A percentile compares a stretch with the other conserved stretches of the same genome.
These are phyloP conservation scores for Chrysosporium keratinophilum DNA, from an alignment of 2,329 filamentous ascomycete species.

Conservation along the genomic window DNA sequence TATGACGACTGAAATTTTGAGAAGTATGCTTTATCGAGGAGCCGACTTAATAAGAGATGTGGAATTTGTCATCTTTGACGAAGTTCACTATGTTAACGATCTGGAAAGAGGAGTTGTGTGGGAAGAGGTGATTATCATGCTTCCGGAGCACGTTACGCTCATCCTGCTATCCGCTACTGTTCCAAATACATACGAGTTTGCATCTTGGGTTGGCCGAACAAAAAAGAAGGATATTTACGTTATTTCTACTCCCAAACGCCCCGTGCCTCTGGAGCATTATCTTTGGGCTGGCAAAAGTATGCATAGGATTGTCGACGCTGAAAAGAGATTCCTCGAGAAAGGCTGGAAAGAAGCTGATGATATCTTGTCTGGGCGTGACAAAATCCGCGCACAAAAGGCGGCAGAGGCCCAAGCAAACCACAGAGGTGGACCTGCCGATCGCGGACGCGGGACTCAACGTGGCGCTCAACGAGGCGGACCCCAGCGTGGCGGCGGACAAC, in stretches of 20 bases:
- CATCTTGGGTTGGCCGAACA: constrained; percentile 93
- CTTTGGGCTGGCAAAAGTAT: constrained; percentile 90
- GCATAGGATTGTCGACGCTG: constrained; percentile 85
- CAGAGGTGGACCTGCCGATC: constrained; percentile 38
- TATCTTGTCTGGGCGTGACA: constrained; percentile 70
- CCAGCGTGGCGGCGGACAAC: constrained; percentile 42
- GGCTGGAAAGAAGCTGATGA: constrained; percentile 93
- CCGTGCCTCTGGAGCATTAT: constrained; percentile 90
- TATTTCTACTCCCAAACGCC: constrained; percentile 91
- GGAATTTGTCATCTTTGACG: constrained; percentile 97
- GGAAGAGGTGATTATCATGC: constrained; percentile 99
- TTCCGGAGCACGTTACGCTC: constrained; percentile 90
- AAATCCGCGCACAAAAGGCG: constrained; percentile 49
- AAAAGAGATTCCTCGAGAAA: constrained; percentile 82
- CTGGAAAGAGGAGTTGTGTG: constrained; percentile 91
- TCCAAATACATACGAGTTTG: constrained; percentile 94
- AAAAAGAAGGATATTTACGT: constrained; percentile 99
- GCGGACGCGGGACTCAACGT: constrained; percentile 16
- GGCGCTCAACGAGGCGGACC: constrained; percentile 22
- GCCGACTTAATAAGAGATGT: constrained; percentile 94
- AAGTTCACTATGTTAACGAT: constrained; percentile 98
- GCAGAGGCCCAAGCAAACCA: constrained; percentile 43
- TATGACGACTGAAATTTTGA: constrained; percentile 97
- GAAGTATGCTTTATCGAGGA: constrained; percentile 95
- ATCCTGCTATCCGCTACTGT: constrained; percentile 94